phyloP scores from a whole-genome alignment of 2,329 filamentous ascomycete species.

The Gaeumannomyces sp. region DNA sequence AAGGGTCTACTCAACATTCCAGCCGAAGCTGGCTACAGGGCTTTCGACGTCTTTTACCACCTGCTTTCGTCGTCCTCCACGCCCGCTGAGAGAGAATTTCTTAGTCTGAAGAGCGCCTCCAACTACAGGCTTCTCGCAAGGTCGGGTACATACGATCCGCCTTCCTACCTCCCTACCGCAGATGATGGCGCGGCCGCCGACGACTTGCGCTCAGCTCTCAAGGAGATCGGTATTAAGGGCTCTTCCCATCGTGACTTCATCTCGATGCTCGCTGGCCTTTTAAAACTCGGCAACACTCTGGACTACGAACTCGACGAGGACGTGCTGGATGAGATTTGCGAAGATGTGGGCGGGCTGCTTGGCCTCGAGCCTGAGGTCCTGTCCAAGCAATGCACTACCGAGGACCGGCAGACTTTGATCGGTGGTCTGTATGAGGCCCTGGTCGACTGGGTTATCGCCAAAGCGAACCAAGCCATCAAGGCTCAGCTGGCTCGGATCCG shows the following conservation, averaged over 20 bases:
- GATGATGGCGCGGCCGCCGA: slow-evolving; percentile 91
- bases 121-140: slow-evolving; percentile 73
- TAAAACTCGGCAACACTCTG: slow-evolving; percentile 88
- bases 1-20: slow-evolving; percentile 78
- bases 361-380: slow-evolving; percentile 83
- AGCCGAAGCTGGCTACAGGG: slow-evolving; percentile 72
- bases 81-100: slow-evolving; percentile 78
- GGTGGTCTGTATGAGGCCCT: slow-evolving; percentile 86
- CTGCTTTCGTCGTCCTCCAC: slow-evolving; percentile 88
- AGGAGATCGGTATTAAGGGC: slow-evolving; percentile 91
- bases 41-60: slow-evolving; percentile 98
- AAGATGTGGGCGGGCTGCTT: slow-evolving; percentile 81
- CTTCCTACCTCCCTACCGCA: slow-evolving; percentile 82
- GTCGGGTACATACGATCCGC: slow-evolving; percentile 80
- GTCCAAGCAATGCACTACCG: slow-evolving; percentile 69
- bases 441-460: slow-evolving; percentile 88
- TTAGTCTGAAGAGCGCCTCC: slow-evolving; percentile 71
- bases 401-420: slow-evolving; percentile 77
- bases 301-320: slow-evolving; percentile 83
- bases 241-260: slow-evolving; percentile 75
- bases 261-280: slow-evolving; percentile 74
- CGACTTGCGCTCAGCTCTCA: slow-evolving; percentile 81
- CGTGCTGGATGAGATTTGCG: slow-evolving; percentile 73
- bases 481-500: slow-evolving; percentile 63
- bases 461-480: slow-evolving; percentile 80